A percentile compares a stretch with the other conserved stretches of the same genome.
Evolutionary conservation across 2,329 filamentous ascomycete species (phyloP).

Genomic region (Epichloe amarillans): DNA sequence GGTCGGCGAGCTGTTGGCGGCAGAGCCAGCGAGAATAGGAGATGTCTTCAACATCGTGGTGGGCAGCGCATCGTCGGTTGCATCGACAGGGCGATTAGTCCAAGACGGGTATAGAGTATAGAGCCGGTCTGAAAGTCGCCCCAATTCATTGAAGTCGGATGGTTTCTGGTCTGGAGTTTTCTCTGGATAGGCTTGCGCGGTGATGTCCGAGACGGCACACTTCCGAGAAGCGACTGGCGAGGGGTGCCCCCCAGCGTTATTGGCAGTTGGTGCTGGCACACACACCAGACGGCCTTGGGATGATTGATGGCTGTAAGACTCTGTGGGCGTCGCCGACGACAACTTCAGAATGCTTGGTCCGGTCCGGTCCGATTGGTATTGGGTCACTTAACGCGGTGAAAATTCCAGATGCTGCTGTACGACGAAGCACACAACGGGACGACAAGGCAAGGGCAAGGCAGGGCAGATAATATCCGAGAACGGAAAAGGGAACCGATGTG

Average conservation of each 20-base stretch:
- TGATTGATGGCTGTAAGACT: background rate
- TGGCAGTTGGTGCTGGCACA: background rate
- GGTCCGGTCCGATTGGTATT: background rate
- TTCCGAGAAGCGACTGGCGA: background rate
- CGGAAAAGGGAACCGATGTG: background rate
- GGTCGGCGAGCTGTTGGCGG: constrained; percentile 39
- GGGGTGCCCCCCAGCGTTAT: background rate
- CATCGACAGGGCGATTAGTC: background rate
- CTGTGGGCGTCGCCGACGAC: too few species aligned
- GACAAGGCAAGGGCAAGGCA: background rate
- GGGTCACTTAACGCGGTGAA: background rate
- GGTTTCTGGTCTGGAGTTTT: background rate
- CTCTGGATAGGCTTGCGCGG: background rate
- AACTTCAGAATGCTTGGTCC: background rate
- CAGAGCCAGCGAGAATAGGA: constrained; percentile 31
- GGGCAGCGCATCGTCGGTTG: constrained; percentile 31
- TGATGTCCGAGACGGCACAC: background rate
- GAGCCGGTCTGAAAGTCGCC: background rate
- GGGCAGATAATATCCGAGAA: background rate
- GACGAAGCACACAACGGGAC: background rate
- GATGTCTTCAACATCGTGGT: constrained; percentile 49
- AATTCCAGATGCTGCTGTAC: background rate
- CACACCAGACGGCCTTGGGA: background rate
- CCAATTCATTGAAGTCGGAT: constrained; percentile 2
- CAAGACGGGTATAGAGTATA: background rate